Evolutionary conservation across 345 rosid species (phyloP).

Genomic region (Firmiana major): DNA sequence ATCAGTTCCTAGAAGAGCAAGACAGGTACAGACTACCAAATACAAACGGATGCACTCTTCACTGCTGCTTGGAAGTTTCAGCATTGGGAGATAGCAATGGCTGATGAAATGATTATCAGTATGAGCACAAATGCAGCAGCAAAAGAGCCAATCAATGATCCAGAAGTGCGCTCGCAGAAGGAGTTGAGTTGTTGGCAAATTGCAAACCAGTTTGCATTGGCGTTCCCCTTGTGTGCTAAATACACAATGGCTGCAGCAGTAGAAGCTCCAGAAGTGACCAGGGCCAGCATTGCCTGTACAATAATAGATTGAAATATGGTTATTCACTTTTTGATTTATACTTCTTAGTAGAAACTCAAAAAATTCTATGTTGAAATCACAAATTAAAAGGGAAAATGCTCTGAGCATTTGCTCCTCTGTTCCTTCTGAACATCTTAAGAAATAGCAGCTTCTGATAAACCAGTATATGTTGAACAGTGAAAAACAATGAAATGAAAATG

Average conservation of each 20-base stretch:
- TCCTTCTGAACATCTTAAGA: background rate
- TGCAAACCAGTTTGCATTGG: slow-evolving; percentile 49
- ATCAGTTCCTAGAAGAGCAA: background rate
- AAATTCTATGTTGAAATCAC: background rate
- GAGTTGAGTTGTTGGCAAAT: slow-evolving; percentile 55
- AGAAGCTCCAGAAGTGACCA: slow-evolving; percentile 48
- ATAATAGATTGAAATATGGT: background rate
- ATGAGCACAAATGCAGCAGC: slow-evolving; percentile 35
- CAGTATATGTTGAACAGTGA: background rate
- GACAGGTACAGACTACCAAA: background rate
- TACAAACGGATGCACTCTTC: background rate
- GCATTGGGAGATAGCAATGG: slow-evolving; percentile 38
- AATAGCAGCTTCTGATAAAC: background rate
- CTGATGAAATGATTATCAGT: slow-evolving; percentile 40
- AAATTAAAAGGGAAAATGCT: background rate
- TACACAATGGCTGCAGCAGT: slow-evolving; percentile 46
- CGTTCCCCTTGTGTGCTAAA: slow-evolving; percentile 51
- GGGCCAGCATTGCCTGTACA: slow-evolving; percentile 38
- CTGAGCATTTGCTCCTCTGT: background rate
- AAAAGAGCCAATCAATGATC: slow-evolving; percentile 69
- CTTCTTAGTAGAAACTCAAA: background rate
- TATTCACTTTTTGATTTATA: background rate
- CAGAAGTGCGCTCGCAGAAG: slow-evolving; percentile 57
- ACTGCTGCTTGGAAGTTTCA: slow-evolving; percentile 7
- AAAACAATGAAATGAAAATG: background rate